Evolutionary conservation across 2,329 filamentous ascomycete species (phyloP).

Genomic region (Sporothrix schenckii): DNA sequence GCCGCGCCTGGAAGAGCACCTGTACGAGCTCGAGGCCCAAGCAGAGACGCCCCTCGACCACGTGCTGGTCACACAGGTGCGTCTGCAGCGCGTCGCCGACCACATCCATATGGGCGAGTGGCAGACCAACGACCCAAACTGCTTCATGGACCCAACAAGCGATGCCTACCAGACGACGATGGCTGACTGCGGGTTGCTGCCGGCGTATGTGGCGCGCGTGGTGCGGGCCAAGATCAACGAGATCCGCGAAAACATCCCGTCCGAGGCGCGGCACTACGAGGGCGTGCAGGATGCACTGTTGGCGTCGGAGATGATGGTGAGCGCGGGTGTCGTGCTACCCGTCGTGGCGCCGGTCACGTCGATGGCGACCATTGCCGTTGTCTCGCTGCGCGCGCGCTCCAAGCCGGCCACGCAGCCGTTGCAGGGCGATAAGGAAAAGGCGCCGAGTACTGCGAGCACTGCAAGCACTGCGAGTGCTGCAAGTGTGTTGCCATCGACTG

Average conservation of each 20-base stretch:
- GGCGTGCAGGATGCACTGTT: constrained; percentile 44
- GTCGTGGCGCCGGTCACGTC: constrained; percentile 24
- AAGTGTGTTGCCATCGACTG: constrained; percentile 19
- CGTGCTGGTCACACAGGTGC: constrained; percentile 50
- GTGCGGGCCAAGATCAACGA: constrained; percentile 39
- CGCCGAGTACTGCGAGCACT: no score
- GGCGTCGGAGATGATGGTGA: constrained; percentile 45
- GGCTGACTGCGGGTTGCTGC: constrained; percentile 37
- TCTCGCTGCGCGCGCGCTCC: constrained; percentile 5
- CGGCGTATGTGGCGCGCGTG: constrained; percentile 36
- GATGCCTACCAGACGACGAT: neutral
- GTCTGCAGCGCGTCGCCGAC: constrained; percentile 48
- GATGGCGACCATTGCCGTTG: constrained; percentile 21
- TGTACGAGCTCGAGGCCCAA: constrained; percentile 51
- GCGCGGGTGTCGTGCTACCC: constrained; percentile 42
- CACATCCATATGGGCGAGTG: constrained; percentile 39
- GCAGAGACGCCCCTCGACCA: constrained; percentile 55
- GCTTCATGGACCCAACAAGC: neutral
- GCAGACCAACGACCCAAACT: constrained; percentile 35
- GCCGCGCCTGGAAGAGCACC: constrained; percentile 60
- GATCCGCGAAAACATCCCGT: constrained; percentile 38
- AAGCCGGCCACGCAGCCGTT: neutral
- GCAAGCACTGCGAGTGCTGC: no score
- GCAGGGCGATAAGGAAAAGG: no score
- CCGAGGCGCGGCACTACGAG: constrained; percentile 39